phyloP scores from a whole-genome alignment of 1,139 yeast species.

The Pichia sp. region DNA sequence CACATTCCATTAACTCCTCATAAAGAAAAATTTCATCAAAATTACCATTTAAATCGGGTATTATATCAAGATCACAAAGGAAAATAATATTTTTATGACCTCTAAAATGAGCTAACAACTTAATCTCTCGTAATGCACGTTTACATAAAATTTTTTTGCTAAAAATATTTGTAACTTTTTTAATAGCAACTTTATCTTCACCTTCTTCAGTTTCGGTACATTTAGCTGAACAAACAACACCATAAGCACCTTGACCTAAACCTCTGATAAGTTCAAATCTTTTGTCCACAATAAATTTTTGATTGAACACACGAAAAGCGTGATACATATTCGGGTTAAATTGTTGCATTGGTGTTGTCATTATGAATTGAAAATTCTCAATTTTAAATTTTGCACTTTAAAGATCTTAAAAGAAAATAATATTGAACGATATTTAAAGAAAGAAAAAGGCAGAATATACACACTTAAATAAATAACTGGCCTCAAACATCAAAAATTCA shows the following conservation, averaged over 20 bases:
- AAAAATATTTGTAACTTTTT: conserved; percentile 88
- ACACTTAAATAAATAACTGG: too few relatives aligned
- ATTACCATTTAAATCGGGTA: conserved; percentile 58
- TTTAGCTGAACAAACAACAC: conserved; percentile 89
- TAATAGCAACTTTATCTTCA: conserved; percentile 83
- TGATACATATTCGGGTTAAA: conserved; percentile 42
- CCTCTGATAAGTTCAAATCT: conserved; percentile 82
- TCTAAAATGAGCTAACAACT: conserved; percentile 80
- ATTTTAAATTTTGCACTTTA: neutral
- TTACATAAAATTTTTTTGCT: conserved; percentile 82
- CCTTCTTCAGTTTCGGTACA: conserved; percentile 66
- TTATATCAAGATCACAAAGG: conserved; percentile 86
- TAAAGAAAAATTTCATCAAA: conserved; percentile 89
- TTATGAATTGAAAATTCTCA: conserved; percentile 13
- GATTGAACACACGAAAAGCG: conserved; percentile 60
- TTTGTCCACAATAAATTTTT: conserved; percentile 81
- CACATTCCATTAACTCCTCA: conserved; percentile 97
- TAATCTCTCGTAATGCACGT: conserved; percentile 82
- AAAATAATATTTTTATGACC: conserved; percentile 89
- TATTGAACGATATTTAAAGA: too few relatives aligned
- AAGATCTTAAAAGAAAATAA: neutral
- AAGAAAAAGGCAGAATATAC: too few relatives aligned
- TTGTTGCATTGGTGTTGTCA: conserved; percentile 48
- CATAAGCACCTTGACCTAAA: conserved; percentile 96
- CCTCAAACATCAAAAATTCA: too few relatives aligned